A percentile compares a stretch with the other conserved stretches of the same genome.
These are phyloP conservation scores for Ogataea kodamae DNA, from an alignment of 805 yeast genomes.

Conservation along the genomic window DNA sequence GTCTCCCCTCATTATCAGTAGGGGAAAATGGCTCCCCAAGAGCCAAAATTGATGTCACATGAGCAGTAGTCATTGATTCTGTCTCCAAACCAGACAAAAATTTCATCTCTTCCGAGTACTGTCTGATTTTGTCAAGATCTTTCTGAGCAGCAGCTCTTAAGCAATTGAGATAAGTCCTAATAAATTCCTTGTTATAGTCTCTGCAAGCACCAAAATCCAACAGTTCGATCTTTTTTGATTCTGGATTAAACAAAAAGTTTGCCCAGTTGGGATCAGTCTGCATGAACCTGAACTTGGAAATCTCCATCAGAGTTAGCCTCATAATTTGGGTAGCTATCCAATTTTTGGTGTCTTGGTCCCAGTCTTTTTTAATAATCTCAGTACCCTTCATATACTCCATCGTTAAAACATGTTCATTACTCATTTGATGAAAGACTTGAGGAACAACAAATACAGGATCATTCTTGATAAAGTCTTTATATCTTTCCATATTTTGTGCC, in stretches of 20 bases:
- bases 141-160: constrained; percentile 70
- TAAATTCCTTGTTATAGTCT: constrained; percentile 65
- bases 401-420: constrained; percentile 80
- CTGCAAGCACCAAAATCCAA: constrained; percentile 96
- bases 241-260: constrained; percentile 77
- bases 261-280: constrained; percentile 99
- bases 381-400: constrained; percentile 85
- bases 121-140: constrained; percentile 62
- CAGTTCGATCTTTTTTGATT: constrained; percentile 73
- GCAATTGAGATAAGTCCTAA: constrained; percentile 62
- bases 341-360: constrained; percentile 70
- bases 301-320: constrained; percentile 83
- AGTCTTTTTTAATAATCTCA: constrained; percentile 74
- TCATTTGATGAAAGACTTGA: constrained; percentile 66
- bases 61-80: constrained; percentile 84
- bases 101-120: constrained; percentile 70
- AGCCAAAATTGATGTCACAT: constrained; percentile 83
- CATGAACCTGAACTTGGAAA: constrained; percentile 84
- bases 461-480: constrained; percentile 56
- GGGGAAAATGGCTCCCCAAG: constrained; percentile 89
- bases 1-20: constrained; percentile 40
- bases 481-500: constrained; percentile 69
- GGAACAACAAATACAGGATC: constrained; percentile 77
- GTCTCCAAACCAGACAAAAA: constrained; percentile 91
- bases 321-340: constrained; percentile 83